A percentile compares a stretch with the other conserved stretches of the same genome.
These are phyloP conservation scores for Cercospora zeina DNA, from an alignment of 2,329 filamentous ascomycete genomes.

Conservation along the genomic window DNA sequence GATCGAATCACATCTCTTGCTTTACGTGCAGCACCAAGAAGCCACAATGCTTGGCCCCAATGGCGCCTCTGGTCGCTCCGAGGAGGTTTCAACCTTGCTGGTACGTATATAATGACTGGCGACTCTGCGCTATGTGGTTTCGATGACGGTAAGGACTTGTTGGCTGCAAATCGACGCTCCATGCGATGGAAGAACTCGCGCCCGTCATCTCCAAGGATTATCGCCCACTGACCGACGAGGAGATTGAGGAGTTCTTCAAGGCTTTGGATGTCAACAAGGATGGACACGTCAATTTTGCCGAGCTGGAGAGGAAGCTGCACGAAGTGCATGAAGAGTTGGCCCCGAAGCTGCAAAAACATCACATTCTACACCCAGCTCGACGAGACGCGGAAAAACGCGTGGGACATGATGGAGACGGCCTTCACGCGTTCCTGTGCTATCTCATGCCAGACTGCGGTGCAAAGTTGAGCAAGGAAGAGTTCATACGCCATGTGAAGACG, in stretches of 20 bases:
- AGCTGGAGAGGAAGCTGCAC: slow-evolving; percentile 57
- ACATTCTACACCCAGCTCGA: slow-evolving; percentile 45
- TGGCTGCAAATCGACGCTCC: not conserved
- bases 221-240: slow-evolving; percentile 46
- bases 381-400: slow-evolving; percentile 35
- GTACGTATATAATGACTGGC: slow-evolving; percentile 10
- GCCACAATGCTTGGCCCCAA: slow-evolving; percentile 19
- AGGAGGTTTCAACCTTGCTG: slow-evolving; percentile 9
- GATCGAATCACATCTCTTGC: slow-evolving; percentile 14
- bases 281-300: slow-evolving; percentile 54
- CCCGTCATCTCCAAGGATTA: slow-evolving; percentile 23
- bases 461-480: slow-evolving; percentile 51
- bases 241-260: slow-evolving; percentile 56
- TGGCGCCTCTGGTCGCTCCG: slow-evolving; percentile 11
- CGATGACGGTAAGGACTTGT: not conserved
- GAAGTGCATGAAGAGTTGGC: slow-evolving; percentile 55
- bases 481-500: slow-evolving; percentile 59
- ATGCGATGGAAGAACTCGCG: slow-evolving; percentile 20
- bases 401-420: slow-evolving; percentile 36
- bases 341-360: slow-evolving; percentile 50
- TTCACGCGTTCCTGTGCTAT: slow-evolving; percentile 55
- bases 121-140: not conserved
- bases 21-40: slow-evolving; percentile 17
- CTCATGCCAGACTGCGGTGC: slow-evolving; percentile 48
- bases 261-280: slow-evolving; percentile 56